Base-by-base conservation (phyloP, 768 basidiomycete genomes). In the Erythrobasidium yunnanense region DNA sequence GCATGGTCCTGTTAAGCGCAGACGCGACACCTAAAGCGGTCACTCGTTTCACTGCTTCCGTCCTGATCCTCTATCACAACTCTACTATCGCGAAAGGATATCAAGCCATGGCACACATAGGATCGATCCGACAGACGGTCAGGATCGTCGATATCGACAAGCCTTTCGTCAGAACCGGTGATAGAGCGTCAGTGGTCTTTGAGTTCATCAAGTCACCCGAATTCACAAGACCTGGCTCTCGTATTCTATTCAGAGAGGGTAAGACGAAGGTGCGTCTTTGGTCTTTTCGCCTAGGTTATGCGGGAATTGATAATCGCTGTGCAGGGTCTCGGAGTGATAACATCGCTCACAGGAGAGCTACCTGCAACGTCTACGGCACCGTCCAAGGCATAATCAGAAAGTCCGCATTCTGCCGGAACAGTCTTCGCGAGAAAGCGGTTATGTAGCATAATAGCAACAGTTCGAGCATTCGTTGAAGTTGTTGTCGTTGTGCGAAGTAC, bases 151-250 rank as follows among this genome's bases (percentile, higher is more conserved):
- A 62, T 56, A 69, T 75, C 81, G 91, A 97, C 73, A 86, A 88
- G 73, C 87, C 86, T 13, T 80, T 93, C 35, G 79, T 99, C 29
- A 85, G 93, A 20, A 99, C 93, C 0, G 95, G 95, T 2, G 95
- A 99, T 74, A 83, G 91, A 32, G 89, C 90, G 1, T 90, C 85
- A 1, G 90, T 96, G n/a, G 82, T 83, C 33, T 96, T 97, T 71
- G 89, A 47, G 33, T 71, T 72, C 46, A 47, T 72, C n/a, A 85
- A 87, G 55, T 23, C n/a, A 60, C 54, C 25, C 29, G 32, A 60
- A 33, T 35, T 22, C 25, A 66, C 51, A 33, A 52, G 34, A 32
- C n/a, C 69, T 30, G 68, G 71, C 0, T 58, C 69, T 8, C 55
- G 69, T 11, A 68, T 72, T 53, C 77, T 99, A 13, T 91, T 97